A percentile compares a stretch with the other conserved stretches of the same genome.
Conservation (phyloP, 176 grass and related monocot genomes). For the Zea mays region DNA sequence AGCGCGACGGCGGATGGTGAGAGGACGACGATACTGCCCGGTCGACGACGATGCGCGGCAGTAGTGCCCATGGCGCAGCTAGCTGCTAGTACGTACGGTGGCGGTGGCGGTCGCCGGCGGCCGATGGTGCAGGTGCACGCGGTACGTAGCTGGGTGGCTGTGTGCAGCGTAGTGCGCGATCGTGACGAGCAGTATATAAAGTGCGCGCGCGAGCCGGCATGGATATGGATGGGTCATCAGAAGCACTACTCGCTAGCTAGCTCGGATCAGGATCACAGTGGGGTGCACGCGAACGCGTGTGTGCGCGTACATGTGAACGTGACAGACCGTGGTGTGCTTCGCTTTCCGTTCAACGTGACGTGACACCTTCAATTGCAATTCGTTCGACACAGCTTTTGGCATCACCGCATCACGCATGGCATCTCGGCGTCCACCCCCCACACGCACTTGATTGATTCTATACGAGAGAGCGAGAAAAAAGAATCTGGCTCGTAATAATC, state of each 20-base stretch:
- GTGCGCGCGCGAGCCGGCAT: neutral
- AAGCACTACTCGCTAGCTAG: neutral
- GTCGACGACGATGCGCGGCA: neutral
- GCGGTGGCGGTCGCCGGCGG: neutral
- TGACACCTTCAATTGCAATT: neutral
- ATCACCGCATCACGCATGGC: neutral
- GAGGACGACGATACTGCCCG: neutral
- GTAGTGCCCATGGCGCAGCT: neutral
- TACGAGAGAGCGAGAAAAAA: too few relatives aligned
- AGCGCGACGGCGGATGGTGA: neutral
- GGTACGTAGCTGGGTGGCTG: too few relatives aligned
- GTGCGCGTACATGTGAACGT: constrained; percentile 19
- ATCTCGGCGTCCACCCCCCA: neutral
- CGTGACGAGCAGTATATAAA: constrained; percentile 8
- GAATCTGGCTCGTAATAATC: too few relatives aligned
- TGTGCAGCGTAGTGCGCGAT: too few relatives aligned
- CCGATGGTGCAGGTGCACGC: neutral
- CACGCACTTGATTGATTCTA: neutral
- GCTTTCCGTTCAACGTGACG: constrained; percentile 21
- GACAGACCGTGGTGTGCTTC: neutral
- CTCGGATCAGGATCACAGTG: neutral
- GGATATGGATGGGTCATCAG: neutral
- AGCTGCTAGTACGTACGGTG: neutral
- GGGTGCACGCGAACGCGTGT: neutral
- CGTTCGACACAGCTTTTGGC: neutral